phyloP scores from a whole-genome alignment of 768 basidiomycete species.

The Dentipellis fragilis region DNA sequence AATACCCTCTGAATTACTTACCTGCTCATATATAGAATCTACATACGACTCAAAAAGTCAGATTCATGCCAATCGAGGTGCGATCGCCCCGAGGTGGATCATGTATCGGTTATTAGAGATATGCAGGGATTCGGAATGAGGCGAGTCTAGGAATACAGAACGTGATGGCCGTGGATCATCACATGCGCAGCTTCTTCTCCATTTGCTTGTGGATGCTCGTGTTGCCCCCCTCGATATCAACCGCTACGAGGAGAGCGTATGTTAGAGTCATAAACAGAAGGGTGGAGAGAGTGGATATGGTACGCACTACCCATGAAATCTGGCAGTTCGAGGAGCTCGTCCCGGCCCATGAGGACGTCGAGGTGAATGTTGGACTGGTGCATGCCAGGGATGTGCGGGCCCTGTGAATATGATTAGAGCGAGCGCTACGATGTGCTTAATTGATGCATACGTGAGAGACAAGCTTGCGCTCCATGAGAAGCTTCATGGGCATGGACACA shows the following conservation, averaged over 20 bases:
- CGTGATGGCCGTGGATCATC: conserved; percentile 2
- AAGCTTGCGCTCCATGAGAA: conserved; percentile 90
- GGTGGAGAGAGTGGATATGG: not conserved
- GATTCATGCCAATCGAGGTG: not conserved
- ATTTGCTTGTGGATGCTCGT: conserved; percentile 37
- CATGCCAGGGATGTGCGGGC: conserved; percentile 54
- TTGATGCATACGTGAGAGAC: conserved; percentile 55
- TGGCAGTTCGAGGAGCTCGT: conserved; percentile 66
- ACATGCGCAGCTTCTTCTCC: conserved; percentile 37
- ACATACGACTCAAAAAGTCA: not conserved
- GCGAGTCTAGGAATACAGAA: not conserved
- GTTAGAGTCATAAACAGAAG: not conserved
- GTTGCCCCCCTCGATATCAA: conserved; percentile 20
- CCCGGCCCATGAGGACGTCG: conserved; percentile 89
- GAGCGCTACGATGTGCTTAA: not conserved
- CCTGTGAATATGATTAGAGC: conserved; percentile 28
- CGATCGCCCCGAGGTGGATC: too few species aligned
- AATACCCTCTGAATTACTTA: too few species aligned
- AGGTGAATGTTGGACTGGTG: conserved; percentile 73
- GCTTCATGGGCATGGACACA: conserved; percentile 79
- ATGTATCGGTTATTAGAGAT: too few species aligned
- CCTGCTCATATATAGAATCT: too few species aligned
- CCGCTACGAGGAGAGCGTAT: conserved; percentile 14
- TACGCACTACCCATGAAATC: conserved; percentile 74
- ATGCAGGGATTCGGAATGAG: not conserved